Base-by-base conservation (phyloP, 2,329 filamentous ascomycete species). In the Leptographium lundbergii region DNA sequence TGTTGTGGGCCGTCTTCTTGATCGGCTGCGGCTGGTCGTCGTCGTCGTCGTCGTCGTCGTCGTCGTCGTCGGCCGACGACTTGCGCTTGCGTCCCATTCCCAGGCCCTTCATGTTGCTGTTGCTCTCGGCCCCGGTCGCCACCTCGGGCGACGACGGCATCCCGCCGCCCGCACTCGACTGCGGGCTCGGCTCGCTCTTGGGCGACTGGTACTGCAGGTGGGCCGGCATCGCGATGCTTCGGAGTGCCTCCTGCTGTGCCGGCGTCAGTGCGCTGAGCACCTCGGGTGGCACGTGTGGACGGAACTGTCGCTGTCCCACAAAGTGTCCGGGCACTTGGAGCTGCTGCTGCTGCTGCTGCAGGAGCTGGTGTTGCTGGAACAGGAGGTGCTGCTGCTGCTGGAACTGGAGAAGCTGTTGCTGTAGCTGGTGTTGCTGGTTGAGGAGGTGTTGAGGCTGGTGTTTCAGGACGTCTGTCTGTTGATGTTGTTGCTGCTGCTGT, bases 1-100 rank as follows among this genome's bases (percentile, higher is more conserved):
- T 94, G 72, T 96, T 97, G 73, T 97, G 92, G 2, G 92, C 91
- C 36, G 91, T 95, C 79, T 96, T 96, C 78, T 96, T 96, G 60
- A 77, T 67, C 32, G 75, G 76, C 25, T 77, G 75, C 36, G 79
- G 84, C 65, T 76, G 81, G 64, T 79, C 80, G 56, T 81, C 71
- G 34, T 79, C 73, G 53, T 82, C 77, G 14, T 86, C 82, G 55
- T 84, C 81, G n/a, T 82, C 80, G 3, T 82, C 76, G 25, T 84
- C 78, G 6, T 79, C 78, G 2, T 79, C 77, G n/a, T 82, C 81
- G 56, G 77, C 79, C 0, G 84, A 84, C 0, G 84, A 81, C 73
- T 90, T 91, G 65, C 87, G 81, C 73, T 90, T 91, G 65, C 84
- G 78, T 71, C 77, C 60, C 68, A 71, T 14, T 9, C 32, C 32